Percentiles rank a stretch among this genome's conserved stretches.
These are phyloP conservation scores for Globisporangium iwayamae DNA, from an alignment of 352 stramenopile genomes.

Conservation along the genomic window DNA sequence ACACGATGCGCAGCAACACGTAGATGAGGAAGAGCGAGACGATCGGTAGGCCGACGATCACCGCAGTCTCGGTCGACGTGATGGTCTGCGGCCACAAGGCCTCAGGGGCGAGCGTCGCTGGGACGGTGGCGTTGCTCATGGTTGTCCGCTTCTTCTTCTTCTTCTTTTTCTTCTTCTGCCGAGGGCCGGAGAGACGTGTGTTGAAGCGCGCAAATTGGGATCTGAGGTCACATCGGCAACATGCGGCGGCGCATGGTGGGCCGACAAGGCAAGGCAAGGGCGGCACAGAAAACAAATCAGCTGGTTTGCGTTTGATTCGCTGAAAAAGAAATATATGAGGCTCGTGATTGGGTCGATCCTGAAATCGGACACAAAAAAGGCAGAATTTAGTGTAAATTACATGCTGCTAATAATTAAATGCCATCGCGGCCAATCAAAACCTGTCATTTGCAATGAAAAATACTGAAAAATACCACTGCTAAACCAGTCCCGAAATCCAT, in stretches of 20 bases:
- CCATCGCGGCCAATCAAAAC: too few species aligned
- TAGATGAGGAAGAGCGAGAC: constrained; percentile 50
- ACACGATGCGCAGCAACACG: constrained; percentile 60
- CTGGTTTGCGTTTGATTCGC: not conserved
- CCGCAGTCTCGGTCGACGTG: constrained; percentile 14
- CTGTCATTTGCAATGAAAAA: too few species aligned
- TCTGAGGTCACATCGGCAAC: constrained; percentile 1
- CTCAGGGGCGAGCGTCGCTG: constrained; percentile 3
- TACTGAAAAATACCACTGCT: too few species aligned
- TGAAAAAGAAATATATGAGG: too few species aligned
- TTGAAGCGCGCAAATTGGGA: constrained; percentile 19
- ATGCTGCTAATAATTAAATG: too few species aligned
- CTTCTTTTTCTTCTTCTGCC: not conserved
- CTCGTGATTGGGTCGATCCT: too few species aligned
- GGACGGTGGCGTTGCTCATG: constrained; percentile 16
- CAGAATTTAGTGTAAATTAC: too few species aligned
- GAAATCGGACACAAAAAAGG: too few species aligned
- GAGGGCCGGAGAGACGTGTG: constrained; percentile 3
- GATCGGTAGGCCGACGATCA: constrained; percentile 41
- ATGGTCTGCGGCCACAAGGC: constrained; percentile 26
- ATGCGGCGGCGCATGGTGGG: not conserved
- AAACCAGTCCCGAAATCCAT: not conserved
- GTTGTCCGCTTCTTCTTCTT: constrained; percentile 1
- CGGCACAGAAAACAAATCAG: not conserved
- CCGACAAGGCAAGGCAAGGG: not conserved